Evolutionary conservation across 2,329 filamentous ascomycete genomes (phyloP), one percentile per base, ranked within the genome.

Genomic region (Aspergillus fijiensis): DNA sequence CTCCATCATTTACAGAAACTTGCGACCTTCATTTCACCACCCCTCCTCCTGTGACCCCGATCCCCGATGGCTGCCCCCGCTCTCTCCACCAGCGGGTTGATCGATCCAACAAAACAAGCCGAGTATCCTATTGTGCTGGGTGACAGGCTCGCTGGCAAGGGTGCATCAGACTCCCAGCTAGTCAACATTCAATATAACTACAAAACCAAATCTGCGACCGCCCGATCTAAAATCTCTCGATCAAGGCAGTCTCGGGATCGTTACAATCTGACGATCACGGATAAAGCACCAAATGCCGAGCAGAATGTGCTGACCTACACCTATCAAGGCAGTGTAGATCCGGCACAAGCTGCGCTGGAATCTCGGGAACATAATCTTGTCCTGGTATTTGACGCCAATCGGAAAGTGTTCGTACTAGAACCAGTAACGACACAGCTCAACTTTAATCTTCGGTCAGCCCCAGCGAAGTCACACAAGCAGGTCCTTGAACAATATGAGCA

Each of bases 331-430:
- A 77, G 75, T 51, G 72, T 78, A 33, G 76, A 77, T 58, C 73
- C 76, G 12, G 62, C 70, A 12, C 64, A 70, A 59, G 55, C 65
- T n/a, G 64, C 66, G 12, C 68, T 68, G 21, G 69, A 68, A 31
- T 63, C 69, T 2, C 67, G 72, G 35, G 70, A 72, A 35, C 73
- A 69, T 56, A 74, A 72, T 51, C 66, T 80, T 51, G 79, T 83
- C 10, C 83, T 96, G 55, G 84, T 94, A 60, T 95, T 94, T 71
- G 90, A 96, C 74, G 82, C 88, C 9, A 80, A 82, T 19, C 87
- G 86, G 55, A 87, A 94, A 70, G 88, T 84, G 58, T 95, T 95
- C 66, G 87, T 95, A 29, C 83, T 97, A 57, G 92, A 97, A 78
- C 87, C 87, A 55, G 81, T 97, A 57, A 86, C 91, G 71, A 89